Evolutionary conservation across 2,329 filamentous ascomycete species (phyloP).

Genomic region (Xylariaceae sp.): DNA sequence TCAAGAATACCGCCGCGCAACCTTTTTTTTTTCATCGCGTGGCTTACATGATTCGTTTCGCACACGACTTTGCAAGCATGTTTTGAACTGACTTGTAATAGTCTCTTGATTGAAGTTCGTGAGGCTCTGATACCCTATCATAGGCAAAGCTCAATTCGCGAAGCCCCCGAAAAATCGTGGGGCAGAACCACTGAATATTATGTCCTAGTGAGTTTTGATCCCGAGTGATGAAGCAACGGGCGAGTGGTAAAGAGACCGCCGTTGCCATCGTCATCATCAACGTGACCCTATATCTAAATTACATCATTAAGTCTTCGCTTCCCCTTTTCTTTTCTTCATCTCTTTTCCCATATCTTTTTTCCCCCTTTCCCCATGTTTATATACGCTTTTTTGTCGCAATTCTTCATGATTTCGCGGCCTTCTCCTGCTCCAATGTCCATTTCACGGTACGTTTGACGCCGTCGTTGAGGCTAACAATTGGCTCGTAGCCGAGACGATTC

Average conservation of each 20-base stretch:
- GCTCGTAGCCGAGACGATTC: constrained; percentile 61
- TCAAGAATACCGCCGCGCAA: not conserved
- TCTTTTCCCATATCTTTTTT: not conserved
- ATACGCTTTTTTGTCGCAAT: not conserved
- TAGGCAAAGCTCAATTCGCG: too few relatives aligned
- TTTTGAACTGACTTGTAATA: not conserved
- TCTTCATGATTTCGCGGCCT: constrained; percentile 23
- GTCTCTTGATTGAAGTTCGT: constrained; percentile 4
- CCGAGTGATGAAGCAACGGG: not conserved
- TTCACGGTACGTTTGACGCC: constrained; percentile 51
- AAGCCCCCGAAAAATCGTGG: too few relatives aligned
- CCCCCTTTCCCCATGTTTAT: not conserved
- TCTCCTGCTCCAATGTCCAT: constrained; percentile 51
- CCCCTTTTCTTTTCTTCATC: not conserved
- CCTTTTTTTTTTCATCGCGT: not conserved
- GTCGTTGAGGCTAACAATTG: constrained; percentile 60
- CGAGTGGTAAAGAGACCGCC: not conserved
- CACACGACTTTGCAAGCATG: not conserved
- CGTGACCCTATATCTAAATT: constrained; percentile 2
- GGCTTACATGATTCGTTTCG: not conserved
- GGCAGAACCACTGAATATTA: not conserved
- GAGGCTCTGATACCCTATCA: not conserved
- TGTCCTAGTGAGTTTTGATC: not conserved
- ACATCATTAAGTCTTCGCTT: not conserved
- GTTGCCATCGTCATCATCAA: constrained; percentile 13